phyloP scores from a whole-genome alignment of 2,329 filamentous ascomycete genomes.

The Trichoderma guizhouense region DNA sequence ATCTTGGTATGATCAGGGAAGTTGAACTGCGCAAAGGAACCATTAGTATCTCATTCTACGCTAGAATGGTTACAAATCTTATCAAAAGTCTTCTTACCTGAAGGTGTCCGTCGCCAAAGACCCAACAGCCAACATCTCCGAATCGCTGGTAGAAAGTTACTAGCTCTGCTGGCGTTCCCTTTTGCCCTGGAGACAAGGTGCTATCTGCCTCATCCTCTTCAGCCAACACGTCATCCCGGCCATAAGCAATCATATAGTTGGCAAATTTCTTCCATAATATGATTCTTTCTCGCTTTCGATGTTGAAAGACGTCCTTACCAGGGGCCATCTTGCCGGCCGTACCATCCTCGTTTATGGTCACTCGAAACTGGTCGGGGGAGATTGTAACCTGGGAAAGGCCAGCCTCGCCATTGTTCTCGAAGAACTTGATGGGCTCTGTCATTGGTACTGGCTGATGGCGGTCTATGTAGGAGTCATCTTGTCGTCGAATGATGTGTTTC shows the following conservation, averaged over 20 bases:
- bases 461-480: constrained; percentile 54
- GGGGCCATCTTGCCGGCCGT: constrained; percentile 58
- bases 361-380: constrained; percentile 58
- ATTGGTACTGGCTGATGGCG: constrained; percentile 63
- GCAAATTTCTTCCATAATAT: constrained; percentile 71
- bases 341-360: constrained; percentile 54
- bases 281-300: constrained; percentile 62
- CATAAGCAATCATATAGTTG: constrained; percentile 72
- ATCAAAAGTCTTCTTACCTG: constrained; percentile 48
- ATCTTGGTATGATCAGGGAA: constrained; percentile 88
- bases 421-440: constrained; percentile 63
- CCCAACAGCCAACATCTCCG: constrained; percentile 78
- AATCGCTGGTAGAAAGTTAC: constrained; percentile 80
- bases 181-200: constrained; percentile 38
- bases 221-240: constrained; percentile 59
- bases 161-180: constrained; percentile 48
- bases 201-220: constrained; percentile 45
- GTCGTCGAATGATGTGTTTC: constrained; percentile 61
- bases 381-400: constrained; percentile 64
- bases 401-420: constrained; percentile 64
- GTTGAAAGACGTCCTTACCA: constrained; percentile 63
- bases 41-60: constrained; percentile 22
- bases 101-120: constrained; percentile 74
- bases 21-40: constrained; percentile 60
- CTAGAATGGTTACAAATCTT: background rate